Conservation (phyloP, 2,329 filamentous ascomycete species). For the Magnaporthiopsis rhizophila region DNA sequence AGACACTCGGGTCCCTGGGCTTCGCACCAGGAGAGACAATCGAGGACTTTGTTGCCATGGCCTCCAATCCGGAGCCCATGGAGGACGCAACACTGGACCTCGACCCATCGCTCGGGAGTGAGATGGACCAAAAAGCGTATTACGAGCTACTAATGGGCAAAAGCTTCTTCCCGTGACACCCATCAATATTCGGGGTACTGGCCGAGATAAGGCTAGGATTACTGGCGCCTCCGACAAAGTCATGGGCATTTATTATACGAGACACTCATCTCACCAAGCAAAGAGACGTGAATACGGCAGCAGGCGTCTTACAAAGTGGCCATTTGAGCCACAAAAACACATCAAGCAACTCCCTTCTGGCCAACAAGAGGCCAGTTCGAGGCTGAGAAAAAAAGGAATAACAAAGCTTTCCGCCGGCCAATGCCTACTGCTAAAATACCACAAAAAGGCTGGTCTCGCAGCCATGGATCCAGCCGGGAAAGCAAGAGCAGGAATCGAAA, state of each 20-base stretch:
- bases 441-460: not conserved
- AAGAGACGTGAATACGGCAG: not conserved
- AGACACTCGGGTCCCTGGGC: conserved; percentile 27
- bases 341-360: not conserved
- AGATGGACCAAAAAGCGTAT: conserved; percentile 28
- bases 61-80: conserved; percentile 25
- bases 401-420: too few species aligned
- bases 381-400: not conserved
- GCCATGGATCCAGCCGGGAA: too few species aligned
- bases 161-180: conserved; percentile 13
- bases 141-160: conserved; percentile 29
- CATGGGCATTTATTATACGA: not conserved
- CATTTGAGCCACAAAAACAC: not conserved
- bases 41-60: conserved; percentile 28
- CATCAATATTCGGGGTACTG: not conserved
- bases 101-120: conserved; percentile 22
- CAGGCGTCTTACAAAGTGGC: not conserved
- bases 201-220: conserved; percentile 8
- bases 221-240: not conserved
- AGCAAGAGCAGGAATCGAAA: not conserved
- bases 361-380: not conserved
- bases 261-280: not conserved
- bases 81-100: conserved; percentile 17
- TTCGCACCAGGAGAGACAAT: conserved; percentile 29
- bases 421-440: too few species aligned